Base-by-base conservation (phyloP, 768 basidiomycete genomes). In the Rhodotorula graminis region DNA sequence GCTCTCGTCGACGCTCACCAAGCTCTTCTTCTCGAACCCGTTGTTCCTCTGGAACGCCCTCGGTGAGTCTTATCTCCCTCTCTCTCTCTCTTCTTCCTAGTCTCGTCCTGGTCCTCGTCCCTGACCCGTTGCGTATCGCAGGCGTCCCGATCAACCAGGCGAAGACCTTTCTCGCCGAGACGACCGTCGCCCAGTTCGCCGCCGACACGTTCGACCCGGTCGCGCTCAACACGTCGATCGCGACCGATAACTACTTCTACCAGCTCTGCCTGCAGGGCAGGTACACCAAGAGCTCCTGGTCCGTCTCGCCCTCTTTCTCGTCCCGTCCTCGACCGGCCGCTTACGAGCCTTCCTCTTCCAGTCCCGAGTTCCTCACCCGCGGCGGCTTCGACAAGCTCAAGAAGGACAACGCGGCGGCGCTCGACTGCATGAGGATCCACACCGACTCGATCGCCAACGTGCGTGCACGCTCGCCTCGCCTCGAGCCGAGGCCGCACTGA, bases 11-110 rank as follows among this genome's bases (percentile, higher is more conserved):
- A 84, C 87, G 33, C 86, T 90, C 62, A 83, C 87, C 60, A 83
- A 84, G 16, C 72, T 82, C 27, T 80, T 89, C 66, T 82, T 84
- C 78, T 85, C 82, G 58, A 85, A 84, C 31, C 80, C 81, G 71
- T 40, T 76, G 67, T 78, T 88, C 87, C 79, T 88, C 73, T 91
- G 90, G 90, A 89, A 89, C 76, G 89, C 89, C 0, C 81, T 91
- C 33, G 90, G 62, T 65, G 89, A 89, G 21, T 88, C n/a, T 88
- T 9, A 80, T 83, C 72, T 88, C 87, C 76, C 87, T 89, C 81
- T 31, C 8, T 27, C 23, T 1, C 14, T 27, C 61, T 8, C 31
- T 37, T n/a, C n/a, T n/a, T n/a, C n/a, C n/a, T n/a, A n/a, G n/a
- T n/a, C n/a, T n/a, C n/a, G n/a, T n/a, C n/a, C n/a, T n/a, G n/a